Evolutionary conservation across 2,329 filamentous ascomycete species (phyloP), one percentile per base, ranked within the genome.

Genomic region (Aspergillus sergii): DNA sequence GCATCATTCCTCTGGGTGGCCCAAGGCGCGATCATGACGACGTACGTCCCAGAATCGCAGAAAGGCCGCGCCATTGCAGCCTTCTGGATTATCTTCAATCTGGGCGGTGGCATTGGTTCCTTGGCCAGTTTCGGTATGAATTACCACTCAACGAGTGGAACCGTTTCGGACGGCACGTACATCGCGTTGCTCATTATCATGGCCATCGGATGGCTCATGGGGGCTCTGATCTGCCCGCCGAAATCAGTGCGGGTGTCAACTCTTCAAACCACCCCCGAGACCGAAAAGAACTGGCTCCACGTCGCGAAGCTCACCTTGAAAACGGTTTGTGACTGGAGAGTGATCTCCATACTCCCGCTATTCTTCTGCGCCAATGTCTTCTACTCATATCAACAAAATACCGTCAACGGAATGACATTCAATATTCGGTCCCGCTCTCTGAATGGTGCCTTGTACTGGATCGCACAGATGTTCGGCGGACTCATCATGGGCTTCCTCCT

Each of bases 301-400:
- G 71, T 70, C 11, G 21, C 65, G 4, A 64, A 58, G 51, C 78
- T 78, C 36, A 76, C 80, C 1, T 57, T 80, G 1, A 72, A 70
- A 61, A 79, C 76, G 3, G 68, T 82, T 39, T 36, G 57, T 1
- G 76, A 81, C 57, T 83, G 82, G 81, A 77, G 80, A 26, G 79
- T 85, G 0, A 68, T 80, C 9, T 82, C 77, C 66, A 79, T 85
- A 71, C 76, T 86, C 50, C 84, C 84, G 16, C 77, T 86, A 65
- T 86, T 86, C 77, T 85, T 85, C 74, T 81, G 78, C 30, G 83
- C 84, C 66, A 85, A 86, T 69, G 79, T 83, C 60, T 86, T 86
- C 71, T 86, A 86, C 73, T 83, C 82, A 50, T 86, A 86, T 70
- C 84, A 86, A 70, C 83, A 84, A 65, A 85, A 86, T 71, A 76